Base-by-base conservation (phyloP, 179 eudicot genomes). In the Carnegiea gigantea region DNA sequence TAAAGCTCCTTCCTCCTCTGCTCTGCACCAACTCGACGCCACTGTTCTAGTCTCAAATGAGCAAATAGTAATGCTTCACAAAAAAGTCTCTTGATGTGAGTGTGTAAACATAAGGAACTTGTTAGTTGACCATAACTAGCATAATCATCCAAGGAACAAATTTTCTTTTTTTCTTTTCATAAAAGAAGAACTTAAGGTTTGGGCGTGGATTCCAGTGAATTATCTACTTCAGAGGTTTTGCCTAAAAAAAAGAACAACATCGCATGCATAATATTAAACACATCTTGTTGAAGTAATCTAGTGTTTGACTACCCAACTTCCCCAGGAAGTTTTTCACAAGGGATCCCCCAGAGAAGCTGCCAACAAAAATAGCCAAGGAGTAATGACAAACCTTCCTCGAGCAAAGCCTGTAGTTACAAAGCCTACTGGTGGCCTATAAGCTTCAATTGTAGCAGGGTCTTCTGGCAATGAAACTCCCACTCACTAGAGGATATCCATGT, bases 341-440 rank as follows among this genome's bases (percentile, higher is more conserved):
- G 44, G 44, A 18, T 54, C 60, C 9, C 53, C 60, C 60, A 54
- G n/a, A 54, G 20, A 54, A 54, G 60, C 14, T 5, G 21, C 28
- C 12, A 60, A 60, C 67, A 60, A 73, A 36, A 53, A 24, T 28
- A 24, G 82, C 11, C 30, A 48, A 43, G 59, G 18, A 70, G 24
- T 46, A 49, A 75, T 24, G 60, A 74, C 88, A 71, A 71, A 89
- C 98, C 98, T 93, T 89, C 98, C 99, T 33, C 89, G 91, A 75
- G 93, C 94, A 87, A 92, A 93, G 83, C 97, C 99, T 48, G 92
- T 88, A 43, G 99, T 91, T 70, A 95, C 89, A 82, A 92, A 95
- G 80, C 98, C 97, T 83, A 93, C 86, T 1, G 95, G 98, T 83
- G 86, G 86, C 83, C 98, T 90, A 85, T 82, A 88, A 78, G 87